Percentiles rank a stretch among this genome's conserved stretches.
Evolutionary conservation across 2,329 filamentous ascomycete species (phyloP).

Genomic region (Aspergillus calidoustus): DNA sequence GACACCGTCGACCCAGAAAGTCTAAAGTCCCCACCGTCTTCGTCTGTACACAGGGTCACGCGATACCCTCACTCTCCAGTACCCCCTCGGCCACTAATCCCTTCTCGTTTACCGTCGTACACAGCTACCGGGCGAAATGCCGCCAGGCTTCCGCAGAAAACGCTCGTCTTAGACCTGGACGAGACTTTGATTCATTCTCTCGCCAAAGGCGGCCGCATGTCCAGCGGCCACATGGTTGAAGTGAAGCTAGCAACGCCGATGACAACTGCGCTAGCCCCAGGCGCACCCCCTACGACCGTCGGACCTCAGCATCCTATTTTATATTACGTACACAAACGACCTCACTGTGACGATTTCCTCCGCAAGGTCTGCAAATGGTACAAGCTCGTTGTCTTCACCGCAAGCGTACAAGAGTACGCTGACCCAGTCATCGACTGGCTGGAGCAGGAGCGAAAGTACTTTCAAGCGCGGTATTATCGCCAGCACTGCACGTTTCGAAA

Average conservation of each 20-base stretch:
- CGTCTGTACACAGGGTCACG: constrained; percentile 71
- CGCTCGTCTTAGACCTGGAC: constrained; percentile 91
- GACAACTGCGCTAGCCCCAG: constrained; percentile 41
- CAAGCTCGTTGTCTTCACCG: constrained; percentile 94
- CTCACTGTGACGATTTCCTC: constrained; percentile 94
- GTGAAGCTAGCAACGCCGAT: constrained; percentile 69
- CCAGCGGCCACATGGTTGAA: constrained; percentile 97
- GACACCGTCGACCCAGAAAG: constrained; percentile 71
- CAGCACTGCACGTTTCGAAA: constrained; percentile 97
- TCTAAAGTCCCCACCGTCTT: constrained; percentile 91
- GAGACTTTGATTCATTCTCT: constrained; percentile 98
- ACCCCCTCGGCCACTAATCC: constrained; percentile 87
- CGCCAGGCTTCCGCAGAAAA: constrained; percentile 73
- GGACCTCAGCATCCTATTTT: constrained; percentile 93
- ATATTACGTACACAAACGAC: constrained; percentile 98
- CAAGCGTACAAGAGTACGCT: constrained; percentile 96
- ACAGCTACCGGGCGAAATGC: constrained; percentile 53
- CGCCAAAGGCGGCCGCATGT: constrained; percentile 94
- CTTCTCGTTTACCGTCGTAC: constrained; percentile 87
- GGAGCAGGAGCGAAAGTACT: constrained; percentile 95
- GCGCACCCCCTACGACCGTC: constrained; percentile 66
- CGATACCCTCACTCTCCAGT: constrained; percentile 89
- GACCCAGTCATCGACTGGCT: constrained; percentile 99
- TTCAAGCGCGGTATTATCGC: constrained; percentile 89
- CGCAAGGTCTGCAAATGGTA: constrained; percentile 97